A percentile compares a stretch with the other conserved stretches of the same genome.
Conservation (phyloP, 345 rosid species). For the Syzygium aqueum region DNA sequence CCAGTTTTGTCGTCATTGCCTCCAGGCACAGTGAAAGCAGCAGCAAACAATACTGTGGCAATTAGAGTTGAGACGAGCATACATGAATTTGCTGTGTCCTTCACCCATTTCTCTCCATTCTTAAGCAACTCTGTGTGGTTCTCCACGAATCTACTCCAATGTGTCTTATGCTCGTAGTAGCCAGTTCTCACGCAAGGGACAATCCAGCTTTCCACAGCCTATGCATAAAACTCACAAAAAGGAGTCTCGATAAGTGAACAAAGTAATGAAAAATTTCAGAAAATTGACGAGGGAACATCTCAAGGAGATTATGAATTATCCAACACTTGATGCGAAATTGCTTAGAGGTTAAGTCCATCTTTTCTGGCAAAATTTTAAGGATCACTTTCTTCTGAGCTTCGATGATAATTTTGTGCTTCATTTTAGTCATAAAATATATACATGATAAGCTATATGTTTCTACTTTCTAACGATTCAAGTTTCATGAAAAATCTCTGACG, state of each 20-base stretch:
- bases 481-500: too few species aligned
- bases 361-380: too few species aligned
- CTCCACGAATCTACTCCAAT: not conserved
- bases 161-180: rapidly evolving
- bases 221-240: not conserved
- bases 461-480: too few species aligned
- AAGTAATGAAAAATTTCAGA: not conserved
- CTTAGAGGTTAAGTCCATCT: too few species aligned
- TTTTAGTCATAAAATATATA: too few species aligned
- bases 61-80: constrained; percentile 21
- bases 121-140: not conserved
- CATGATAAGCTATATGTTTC: too few species aligned
- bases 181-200: rapidly evolving
- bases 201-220: not conserved
- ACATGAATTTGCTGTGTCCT: constrained; percentile 17
- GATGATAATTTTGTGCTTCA: too few species aligned
- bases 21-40: constrained; percentile 17
- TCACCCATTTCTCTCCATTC: not conserved
- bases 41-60: constrained; percentile 18
- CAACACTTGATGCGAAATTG: not conserved
- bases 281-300: not conserved
- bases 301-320: not conserved
- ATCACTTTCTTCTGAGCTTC: too few species aligned
- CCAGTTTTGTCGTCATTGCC: constrained; percentile 5
- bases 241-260: not conserved